Evolutionary conservation across 352 stramenopile genomes (phyloP), one percentile per base, ranked within the genome.

Genomic region (Phytophthora citricola): DNA sequence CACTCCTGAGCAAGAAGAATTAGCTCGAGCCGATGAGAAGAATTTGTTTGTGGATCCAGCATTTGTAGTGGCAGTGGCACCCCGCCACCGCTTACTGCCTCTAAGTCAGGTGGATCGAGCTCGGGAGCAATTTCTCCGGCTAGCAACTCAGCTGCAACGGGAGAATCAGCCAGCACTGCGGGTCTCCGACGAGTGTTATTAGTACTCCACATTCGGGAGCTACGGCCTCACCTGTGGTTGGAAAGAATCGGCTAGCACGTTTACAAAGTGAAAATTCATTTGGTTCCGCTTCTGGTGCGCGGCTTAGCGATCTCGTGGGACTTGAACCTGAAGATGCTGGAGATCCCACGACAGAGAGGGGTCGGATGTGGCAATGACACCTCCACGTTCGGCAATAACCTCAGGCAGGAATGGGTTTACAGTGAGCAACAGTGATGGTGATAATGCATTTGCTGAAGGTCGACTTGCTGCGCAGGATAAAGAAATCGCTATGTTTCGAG

Each of bases 31-130:
- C 15, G 87, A 94, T 31, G 87, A 94, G 34, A 66, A 78, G 9
- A 90, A 82, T 50, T 20, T 92, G 45, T 94, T 87, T 43, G 78
- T 92, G 40, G 87, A 94, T 48, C 85, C 83, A 17, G 83, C 83
- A 4, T 91, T 77, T 47, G 67, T 74, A 14, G 62, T 62, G 26
- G 17, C 60, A 58, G 43, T 41, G 2, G 11, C 38, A n/a, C 20
- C 52, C 26, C 57, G 6, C 6, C 69, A 15, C 24, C 39, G 4
- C 26, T 67, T 14, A 60, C 17, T 20, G 45, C 40, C 4, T 44
- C 27, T 22, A 32, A 58, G 52, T 49, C 48, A 14, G 40, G 41
- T 38, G 64, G 50, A 10, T 72, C 59, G 9, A 56, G 50, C 4
- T 71, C 58, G 2, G 49, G 54, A 4, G 49, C 54, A 12, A 31